Conservation (phyloP, 129 eudicot species). For the Artemisia argyi region DNA sequence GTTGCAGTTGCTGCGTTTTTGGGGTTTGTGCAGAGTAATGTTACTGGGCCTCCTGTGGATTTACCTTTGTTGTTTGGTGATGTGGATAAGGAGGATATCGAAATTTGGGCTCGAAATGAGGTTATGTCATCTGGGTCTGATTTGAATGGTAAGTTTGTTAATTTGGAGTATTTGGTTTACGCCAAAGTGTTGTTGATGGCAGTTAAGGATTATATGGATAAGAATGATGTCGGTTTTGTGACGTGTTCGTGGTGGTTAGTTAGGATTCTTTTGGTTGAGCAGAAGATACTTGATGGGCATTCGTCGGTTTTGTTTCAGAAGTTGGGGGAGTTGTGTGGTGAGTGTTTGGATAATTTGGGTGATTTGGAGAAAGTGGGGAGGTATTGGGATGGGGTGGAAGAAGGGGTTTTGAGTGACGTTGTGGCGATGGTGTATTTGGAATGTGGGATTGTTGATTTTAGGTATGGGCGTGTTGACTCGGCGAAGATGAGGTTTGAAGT, state of each 20-base stretch:
- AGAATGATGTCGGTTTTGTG: slow-evolving; percentile 25
- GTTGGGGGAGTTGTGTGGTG: slow-evolving; percentile 55
- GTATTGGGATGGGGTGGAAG: slow-evolving; percentile 58
- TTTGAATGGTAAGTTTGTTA: slow-evolving; percentile 58
- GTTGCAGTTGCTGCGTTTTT: slow-evolving; percentile 68
- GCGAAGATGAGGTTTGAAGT: slow-evolving; percentile 59
- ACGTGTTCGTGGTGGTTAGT: slow-evolving; percentile 83
- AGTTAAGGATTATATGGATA: slow-evolving; percentile 43
- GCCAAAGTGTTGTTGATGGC: slow-evolving; percentile 60
- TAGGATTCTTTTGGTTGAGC: slow-evolving; percentile 66
- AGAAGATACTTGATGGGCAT: slow-evolving; percentile 68
- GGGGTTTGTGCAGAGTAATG: slow-evolving; percentile 62
- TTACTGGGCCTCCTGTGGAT: slow-evolving; percentile 67
- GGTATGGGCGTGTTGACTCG: slow-evolving; percentile 76
- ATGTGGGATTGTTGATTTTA: slow-evolving; percentile 65
- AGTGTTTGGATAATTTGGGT: slow-evolving; percentile 54
- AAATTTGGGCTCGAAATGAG: slow-evolving; percentile 80
- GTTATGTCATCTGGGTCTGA: slow-evolving; percentile 84
- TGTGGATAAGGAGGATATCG: slow-evolving; percentile 37
- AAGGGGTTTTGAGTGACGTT: slow-evolving; percentile 49
- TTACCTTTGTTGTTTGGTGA: slow-evolving; percentile 48
- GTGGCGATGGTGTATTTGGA: slow-evolving; percentile 70
- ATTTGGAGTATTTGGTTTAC: slow-evolving; percentile 75
- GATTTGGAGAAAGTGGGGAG: slow-evolving; percentile 42
- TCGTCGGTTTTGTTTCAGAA: slow-evolving; percentile 66